Evolutionary conservation across 352 stramenopile species (phyloP).

Genomic region (Vaucheria bursata): DNA sequence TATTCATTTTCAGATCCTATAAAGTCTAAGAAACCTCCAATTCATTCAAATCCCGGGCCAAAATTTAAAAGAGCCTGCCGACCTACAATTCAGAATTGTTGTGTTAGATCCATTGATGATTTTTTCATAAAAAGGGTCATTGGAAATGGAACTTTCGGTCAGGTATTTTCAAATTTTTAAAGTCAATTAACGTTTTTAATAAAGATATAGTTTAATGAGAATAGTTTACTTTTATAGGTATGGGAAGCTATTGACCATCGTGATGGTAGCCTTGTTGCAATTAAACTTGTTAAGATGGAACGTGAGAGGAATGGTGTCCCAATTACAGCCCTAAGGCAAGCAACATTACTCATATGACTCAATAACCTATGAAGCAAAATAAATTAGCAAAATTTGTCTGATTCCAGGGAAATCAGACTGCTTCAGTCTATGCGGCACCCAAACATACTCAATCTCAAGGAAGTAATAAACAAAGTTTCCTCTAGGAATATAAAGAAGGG

Average conservation of each 20-base stretch:
- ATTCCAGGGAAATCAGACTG: neutral
- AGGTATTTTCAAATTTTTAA: too few relatives aligned
- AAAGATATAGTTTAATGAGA: too few relatives aligned
- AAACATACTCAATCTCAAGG: neutral
- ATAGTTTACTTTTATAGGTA: neutral
- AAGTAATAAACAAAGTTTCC: neutral
- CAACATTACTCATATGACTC: conserved; percentile 35
- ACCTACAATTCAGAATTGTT: neutral
- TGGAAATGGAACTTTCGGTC: conserved; percentile 1
- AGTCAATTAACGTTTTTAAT: too few relatives aligned
- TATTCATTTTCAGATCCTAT: too few relatives aligned
- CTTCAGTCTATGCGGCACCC: neutral
- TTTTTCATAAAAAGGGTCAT: neutral
- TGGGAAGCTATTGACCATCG: neutral
- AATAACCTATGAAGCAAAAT: conserved; percentile 18
- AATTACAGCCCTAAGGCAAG: neutral
- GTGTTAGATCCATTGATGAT: neutral
- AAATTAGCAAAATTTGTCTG: conserved; percentile 33
- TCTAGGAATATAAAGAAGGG: neutral
- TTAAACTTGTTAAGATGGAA: conserved; percentile 11
- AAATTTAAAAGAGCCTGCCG: neutral
- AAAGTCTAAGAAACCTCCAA: too few relatives aligned
- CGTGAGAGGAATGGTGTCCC: neutral
- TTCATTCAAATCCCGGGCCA: too few relatives aligned
- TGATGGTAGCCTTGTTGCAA: neutral